Evolutionary conservation across 805 yeast genomes (phyloP).

Genomic region (Priceomyces haplophilus): DNA sequence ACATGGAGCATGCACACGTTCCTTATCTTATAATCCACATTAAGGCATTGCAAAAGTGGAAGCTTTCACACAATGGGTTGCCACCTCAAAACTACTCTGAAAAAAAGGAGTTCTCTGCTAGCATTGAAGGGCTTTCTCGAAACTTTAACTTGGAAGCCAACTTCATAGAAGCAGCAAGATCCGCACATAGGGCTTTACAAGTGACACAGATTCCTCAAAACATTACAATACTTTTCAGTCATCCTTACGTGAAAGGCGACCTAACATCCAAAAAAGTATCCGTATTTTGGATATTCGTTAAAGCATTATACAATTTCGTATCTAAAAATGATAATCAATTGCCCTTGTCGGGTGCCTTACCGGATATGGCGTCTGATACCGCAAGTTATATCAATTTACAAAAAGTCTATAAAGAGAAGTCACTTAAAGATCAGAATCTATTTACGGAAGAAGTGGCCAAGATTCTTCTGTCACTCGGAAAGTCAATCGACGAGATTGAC

Average conservation of each 20-base stretch:
- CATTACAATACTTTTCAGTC: constrained; percentile 19
- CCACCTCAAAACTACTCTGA: constrained; percentile 40
- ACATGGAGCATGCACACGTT: constrained; percentile 53
- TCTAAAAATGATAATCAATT: constrained; percentile 33
- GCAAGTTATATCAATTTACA: constrained; percentile 56
- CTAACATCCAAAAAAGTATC: constrained; percentile 16
- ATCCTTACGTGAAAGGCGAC: constrained; percentile 17
- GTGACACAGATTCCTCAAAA: constrained; percentile 32
- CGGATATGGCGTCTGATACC: constrained; percentile 88
- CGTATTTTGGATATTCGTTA: constrained; percentile 61
- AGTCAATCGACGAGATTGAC: constrained; percentile 26
- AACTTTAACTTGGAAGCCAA: constrained; percentile 52
- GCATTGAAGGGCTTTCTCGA: constrained; percentile 37
- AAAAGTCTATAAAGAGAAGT: constrained; percentile 54
- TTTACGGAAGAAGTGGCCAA: constrained; percentile 35
- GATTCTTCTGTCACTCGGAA: constrained; percentile 24
- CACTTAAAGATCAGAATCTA: constrained; percentile 43
- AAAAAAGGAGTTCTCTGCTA: constrained; percentile 37
- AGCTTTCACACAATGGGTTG: constrained; percentile 19
- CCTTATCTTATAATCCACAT: constrained; percentile 67
- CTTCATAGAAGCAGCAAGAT: constrained; percentile 35
- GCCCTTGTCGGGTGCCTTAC: constrained; percentile 74
- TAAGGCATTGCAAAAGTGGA: constrained; percentile 50
- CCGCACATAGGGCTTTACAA: constrained; percentile 37
- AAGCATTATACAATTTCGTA: constrained; percentile 54